Evolutionary conservation across 2,329 filamentous ascomycete species (phyloP), one percentile per base, ranked within the genome.

Genomic region (Colletotrichum tofieldiae): DNA sequence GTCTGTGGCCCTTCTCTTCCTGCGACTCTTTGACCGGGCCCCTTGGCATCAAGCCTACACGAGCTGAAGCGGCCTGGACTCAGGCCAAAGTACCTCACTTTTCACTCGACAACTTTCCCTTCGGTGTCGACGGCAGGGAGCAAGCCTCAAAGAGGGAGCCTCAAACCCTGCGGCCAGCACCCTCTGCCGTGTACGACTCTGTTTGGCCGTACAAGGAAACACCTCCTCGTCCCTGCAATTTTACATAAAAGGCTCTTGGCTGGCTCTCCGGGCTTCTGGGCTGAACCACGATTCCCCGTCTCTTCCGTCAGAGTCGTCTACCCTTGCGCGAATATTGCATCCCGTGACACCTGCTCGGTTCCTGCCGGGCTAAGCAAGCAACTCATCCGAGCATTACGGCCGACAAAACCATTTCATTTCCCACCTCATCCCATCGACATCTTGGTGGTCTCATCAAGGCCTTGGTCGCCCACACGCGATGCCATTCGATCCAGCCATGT

Each of bases 401-500:
- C 11, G 20, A 39, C 32, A 3, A 20, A 7, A 11, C 12, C n/a
- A 16, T 56, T 56, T 32, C 54, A 56, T 16, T 39, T 5, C 18
- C 11, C 18, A 16, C 35, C 18, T 29, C 29, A 29, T 35, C 20
- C 26, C 43, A 18, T 39, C 8, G 9, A n/a, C 18, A 60, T 41
- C 26, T 20, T 37, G 18, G 11, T 37, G 8, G 5, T n/a, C 39
- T n/a, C 23, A 29, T 29, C 59, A n/a, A 43, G 12, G 32, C 11
- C 39, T 16, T 35, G 20, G 12, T 26, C 29, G 26, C 29, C n/a
- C 35, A 32, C 35, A 12, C 35, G 23, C 41, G 29, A 43, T 14
- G 35, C 26, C 11, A 35, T 35, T 16, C 29, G 23, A 12, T 26
- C 23, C 20, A 60, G 32, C 35, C 65, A 77, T 76, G 75, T 63